phyloP scores from a whole-genome alignment of 2,329 filamentous ascomycete species.

The Aureobasidium sp. region DNA sequence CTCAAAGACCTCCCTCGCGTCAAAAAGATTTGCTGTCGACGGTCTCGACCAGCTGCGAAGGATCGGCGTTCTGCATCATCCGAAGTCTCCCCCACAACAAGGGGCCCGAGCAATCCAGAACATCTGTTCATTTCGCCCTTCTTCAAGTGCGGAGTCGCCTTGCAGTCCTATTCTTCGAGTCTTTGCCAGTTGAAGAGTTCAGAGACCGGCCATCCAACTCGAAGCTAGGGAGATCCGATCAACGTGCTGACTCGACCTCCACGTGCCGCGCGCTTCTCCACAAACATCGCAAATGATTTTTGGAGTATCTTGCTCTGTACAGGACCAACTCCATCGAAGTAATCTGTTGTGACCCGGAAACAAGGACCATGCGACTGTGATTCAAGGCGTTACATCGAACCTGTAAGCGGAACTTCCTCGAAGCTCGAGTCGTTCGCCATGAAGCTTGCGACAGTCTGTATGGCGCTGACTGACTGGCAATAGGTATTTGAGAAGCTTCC shows the following conservation, averaged over 20 bases:
- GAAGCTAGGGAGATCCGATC: background rate
- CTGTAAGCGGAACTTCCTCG: background rate
- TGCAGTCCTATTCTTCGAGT: background rate
- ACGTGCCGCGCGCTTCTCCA: background rate
- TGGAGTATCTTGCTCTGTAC: background rate
- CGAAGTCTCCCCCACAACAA: constrained; percentile 7
- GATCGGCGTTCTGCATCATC: constrained; percentile 11
- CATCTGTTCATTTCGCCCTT: constrained; percentile 6
- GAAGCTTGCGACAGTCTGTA: background rate
- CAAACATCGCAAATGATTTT: constrained; percentile 1
- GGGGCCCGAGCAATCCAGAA: constrained; percentile 11
- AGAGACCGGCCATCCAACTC: background rate
- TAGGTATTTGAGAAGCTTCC: constrained; percentile 2
- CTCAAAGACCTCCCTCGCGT: background rate
- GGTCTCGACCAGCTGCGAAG: background rate
- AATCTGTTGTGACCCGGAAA: background rate
- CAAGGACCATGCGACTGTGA: constrained; percentile 1
- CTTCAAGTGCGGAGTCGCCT: constrained; percentile 8
- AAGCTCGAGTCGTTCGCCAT: background rate
- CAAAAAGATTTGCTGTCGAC: background rate
- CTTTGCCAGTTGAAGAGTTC: background rate
- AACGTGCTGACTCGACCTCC: background rate
- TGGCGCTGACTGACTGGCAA: background rate
- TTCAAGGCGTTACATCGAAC: background rate
- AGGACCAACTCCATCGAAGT: background rate